A percentile compares a stretch with the other conserved stretches of the same genome.
Evolutionary conservation across 2,329 filamentous ascomycete genomes (phyloP).

Genomic region (Atkinsonella texensis): DNA sequence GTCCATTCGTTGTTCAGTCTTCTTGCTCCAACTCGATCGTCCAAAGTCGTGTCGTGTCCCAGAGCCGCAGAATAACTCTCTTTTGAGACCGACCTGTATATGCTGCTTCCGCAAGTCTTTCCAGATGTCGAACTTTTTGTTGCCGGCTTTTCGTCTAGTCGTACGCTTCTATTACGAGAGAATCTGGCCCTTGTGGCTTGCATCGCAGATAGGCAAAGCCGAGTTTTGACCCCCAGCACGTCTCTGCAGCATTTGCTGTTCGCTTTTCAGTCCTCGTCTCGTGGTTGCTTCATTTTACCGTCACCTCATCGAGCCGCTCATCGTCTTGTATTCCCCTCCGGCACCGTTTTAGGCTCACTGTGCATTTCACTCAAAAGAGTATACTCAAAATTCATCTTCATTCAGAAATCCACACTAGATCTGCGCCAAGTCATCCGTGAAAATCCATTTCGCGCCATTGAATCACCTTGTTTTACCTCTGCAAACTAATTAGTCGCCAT

Average conservation of each 20-base stretch:
- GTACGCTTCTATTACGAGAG: background rate
- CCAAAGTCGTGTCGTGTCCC: constrained; percentile 3
- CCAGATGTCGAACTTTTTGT: background rate
- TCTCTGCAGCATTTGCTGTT: background rate
- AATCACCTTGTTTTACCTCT: background rate
- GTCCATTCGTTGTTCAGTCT: no score
- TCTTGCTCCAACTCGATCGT: background rate
- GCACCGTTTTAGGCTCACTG: background rate
- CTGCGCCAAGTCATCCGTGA: background rate
- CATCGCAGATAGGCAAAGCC: no score
- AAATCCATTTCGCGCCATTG: background rate
- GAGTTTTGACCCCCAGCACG: no score
- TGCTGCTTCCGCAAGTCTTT: background rate
- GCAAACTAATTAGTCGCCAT: background rate
- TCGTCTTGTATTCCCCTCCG: background rate
- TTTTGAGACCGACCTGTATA: background rate
- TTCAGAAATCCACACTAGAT: background rate
- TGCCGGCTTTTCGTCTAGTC: background rate
- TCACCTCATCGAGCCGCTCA: background rate
- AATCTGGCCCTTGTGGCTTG: background rate
- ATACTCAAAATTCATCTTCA: background rate
- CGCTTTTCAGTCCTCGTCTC: background rate
- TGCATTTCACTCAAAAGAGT: background rate
- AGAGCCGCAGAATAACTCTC: background rate
- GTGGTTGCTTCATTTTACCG: background rate